Evolutionary conservation across 805 yeast genomes (phyloP).

Genomic region (Saturnispora hagleri): DNA sequence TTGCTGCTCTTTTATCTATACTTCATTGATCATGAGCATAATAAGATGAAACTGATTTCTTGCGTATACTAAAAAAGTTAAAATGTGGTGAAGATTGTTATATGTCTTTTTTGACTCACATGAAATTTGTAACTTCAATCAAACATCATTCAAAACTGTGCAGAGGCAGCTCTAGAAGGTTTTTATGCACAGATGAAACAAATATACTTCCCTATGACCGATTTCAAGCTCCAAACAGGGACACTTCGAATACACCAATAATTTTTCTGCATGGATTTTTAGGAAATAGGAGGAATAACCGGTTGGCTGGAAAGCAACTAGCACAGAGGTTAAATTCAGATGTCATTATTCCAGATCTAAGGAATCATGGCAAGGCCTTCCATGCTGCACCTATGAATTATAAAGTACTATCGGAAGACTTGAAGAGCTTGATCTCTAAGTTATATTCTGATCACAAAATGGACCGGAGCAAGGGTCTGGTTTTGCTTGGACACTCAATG

Average conservation of each 20-base stretch:
- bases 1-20: not conserved
- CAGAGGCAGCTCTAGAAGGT: not conserved
- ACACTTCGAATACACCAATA: conserved; percentile 41
- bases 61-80: not conserved
- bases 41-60: not conserved
- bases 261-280: conserved; percentile 81
- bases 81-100: not conserved
- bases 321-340: conserved; percentile 39
- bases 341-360: conserved; percentile 60
- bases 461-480: conserved; percentile 31
- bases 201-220: conserved; percentile 7
- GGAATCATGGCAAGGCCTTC: conserved; percentile 90
- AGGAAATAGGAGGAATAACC: conserved; percentile 70
- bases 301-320: conserved; percentile 59
- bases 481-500: conserved; percentile 71
- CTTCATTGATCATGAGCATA: not conserved
- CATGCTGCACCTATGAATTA: conserved; percentile 63
- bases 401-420: conserved; percentile 71
- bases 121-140: not conserved
- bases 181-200: not conserved
- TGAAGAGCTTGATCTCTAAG: conserved; percentile 41
- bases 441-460: conserved; percentile 7
- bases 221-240: conserved; percentile 6
- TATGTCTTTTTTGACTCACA: not conserved
- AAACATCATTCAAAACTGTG: not conserved